Percentiles rank a stretch among this genome's conserved stretches.
Conservation (phyloP, 208 protist species). For the Acanthamoeba royreba region DNA sequence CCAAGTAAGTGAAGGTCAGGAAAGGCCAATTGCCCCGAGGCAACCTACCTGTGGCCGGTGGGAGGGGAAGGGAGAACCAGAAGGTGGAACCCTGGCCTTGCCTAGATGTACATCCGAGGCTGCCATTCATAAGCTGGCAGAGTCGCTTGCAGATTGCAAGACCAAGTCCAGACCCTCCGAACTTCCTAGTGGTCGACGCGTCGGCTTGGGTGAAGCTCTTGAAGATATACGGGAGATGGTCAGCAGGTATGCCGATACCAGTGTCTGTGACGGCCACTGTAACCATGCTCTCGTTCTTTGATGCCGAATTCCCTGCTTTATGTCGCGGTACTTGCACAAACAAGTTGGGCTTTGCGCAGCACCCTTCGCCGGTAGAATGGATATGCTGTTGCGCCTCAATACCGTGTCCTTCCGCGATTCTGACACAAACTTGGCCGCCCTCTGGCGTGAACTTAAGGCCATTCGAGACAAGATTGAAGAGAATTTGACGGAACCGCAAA, state of each 20-base stretch:
- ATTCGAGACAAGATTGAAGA: constrained; percentile 68
- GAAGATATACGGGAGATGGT: constrained; percentile 60
- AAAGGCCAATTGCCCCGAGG: not conserved
- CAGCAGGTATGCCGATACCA: constrained; percentile 69
- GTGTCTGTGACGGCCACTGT: constrained; percentile 55
- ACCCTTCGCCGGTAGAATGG: not conserved
- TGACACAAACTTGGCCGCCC: not conserved
- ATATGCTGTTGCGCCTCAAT: not conserved
- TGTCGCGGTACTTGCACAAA: not conserved
- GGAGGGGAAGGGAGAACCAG: not conserved
- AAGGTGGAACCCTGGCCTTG: not conserved
- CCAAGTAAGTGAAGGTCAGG: not conserved
- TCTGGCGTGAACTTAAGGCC: constrained; percentile 64
- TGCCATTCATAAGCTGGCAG: constrained; percentile 43
- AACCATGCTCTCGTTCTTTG: not conserved
- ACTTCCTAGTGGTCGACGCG: constrained; percentile 51
- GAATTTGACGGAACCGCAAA: constrained; percentile 52
- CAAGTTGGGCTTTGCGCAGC: not conserved
- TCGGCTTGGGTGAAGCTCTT: constrained; percentile 65
- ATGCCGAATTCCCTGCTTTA: not conserved
- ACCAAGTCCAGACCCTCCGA: constrained; percentile 70
- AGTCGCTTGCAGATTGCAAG: constrained; percentile 68
- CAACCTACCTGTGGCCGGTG: not conserved
- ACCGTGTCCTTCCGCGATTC: not conserved
- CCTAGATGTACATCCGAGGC: not conserved